Percentiles rank a stretch among this genome's conserved stretches.
Conservation (phyloP, 805 yeast genomes). For the Hemisphaericaspora nanyangensis region DNA sequence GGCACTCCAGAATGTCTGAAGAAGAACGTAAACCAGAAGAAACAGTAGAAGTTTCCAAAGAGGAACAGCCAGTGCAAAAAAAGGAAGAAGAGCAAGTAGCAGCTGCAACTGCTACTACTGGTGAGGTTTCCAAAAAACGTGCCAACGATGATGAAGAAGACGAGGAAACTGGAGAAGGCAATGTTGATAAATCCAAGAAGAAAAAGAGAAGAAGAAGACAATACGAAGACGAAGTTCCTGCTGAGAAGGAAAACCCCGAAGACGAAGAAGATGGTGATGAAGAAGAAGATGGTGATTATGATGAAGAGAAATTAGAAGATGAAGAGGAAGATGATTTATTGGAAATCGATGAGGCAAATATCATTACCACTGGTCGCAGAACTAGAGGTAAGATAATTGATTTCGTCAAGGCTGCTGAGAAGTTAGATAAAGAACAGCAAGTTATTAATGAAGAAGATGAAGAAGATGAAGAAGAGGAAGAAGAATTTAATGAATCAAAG, state of each 20-base stretch:
- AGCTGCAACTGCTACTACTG: slow-evolving; percentile 12
- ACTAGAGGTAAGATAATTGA: slow-evolving; percentile 89
- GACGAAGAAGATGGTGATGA: slow-evolving; percentile 47
- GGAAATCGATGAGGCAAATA: slow-evolving; percentile 79
- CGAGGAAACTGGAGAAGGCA: slow-evolving; percentile 4
- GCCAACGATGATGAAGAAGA: slow-evolving; percentile 8
- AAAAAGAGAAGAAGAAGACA: slow-evolving; percentile 58
- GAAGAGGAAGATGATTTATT: slow-evolving; percentile 74
- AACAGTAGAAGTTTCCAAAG: not conserved
- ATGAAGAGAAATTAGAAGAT: slow-evolving; percentile 55
- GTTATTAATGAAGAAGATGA: slow-evolving; percentile 38
- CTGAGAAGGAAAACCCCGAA: slow-evolving; percentile 41
- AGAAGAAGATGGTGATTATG: slow-evolving; percentile 45
- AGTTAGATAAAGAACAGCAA: slow-evolving; percentile 51
- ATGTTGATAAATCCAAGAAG: slow-evolving; percentile 30
- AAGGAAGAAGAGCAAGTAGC: slow-evolving; percentile 13
- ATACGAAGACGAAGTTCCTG: slow-evolving; percentile 57
- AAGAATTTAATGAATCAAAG: slow-evolving; percentile 13
- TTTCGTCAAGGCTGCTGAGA: slow-evolving; percentile 74
- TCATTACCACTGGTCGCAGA: slow-evolving; percentile 81
- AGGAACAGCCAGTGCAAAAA: not conserved
- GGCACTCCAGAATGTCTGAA: no score
- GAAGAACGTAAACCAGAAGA: not conserved
- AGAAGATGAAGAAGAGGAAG: slow-evolving; percentile 50
- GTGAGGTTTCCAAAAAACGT: slow-evolving; percentile 7